A percentile compares a stretch with the other conserved stretches of the same genome.
Evolutionary conservation across 257 asterid genomes (phyloP).

Genomic region (Mentha longifolia): DNA sequence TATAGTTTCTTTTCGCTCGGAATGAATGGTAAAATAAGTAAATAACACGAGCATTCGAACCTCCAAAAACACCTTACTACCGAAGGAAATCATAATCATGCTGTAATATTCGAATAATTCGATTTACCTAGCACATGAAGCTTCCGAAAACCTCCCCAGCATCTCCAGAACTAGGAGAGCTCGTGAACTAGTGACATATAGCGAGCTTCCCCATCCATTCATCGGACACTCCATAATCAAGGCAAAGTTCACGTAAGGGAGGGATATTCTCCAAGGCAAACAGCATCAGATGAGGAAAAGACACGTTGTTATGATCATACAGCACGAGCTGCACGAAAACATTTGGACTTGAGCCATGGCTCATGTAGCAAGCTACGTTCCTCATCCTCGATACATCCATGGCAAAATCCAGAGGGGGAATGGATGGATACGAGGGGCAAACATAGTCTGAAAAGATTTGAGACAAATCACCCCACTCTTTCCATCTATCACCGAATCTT

Average conservation of each 20-base stretch:
- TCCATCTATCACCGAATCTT: slow-evolving; percentile 63
- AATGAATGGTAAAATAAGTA: neutral
- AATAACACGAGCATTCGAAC: neutral
- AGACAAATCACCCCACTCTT: slow-evolving; percentile 68
- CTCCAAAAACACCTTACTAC: neutral
- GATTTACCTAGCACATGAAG: slow-evolving; percentile 45
- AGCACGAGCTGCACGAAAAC: slow-evolving; percentile 76
- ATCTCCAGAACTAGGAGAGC: slow-evolving; percentile 28
- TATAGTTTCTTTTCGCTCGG: neutral
- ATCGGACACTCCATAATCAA: slow-evolving; percentile 78
- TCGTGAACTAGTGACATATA: slow-evolving; percentile 52
- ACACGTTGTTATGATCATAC: slow-evolving; percentile 66
- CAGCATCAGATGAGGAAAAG: slow-evolving; percentile 82
- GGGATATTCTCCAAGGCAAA: slow-evolving; percentile 90
- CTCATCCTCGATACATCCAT: slow-evolving; percentile 68
- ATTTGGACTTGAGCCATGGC: slow-evolving; percentile 62
- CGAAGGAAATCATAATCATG: neutral
- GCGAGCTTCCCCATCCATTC: slow-evolving; percentile 69
- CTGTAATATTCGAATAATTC: neutral
- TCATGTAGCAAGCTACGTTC: slow-evolving; percentile 62
- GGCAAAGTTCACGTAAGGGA: slow-evolving; percentile 79
- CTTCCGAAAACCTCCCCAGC: slow-evolving; percentile 26
- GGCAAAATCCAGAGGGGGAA: slow-evolving; percentile 67
- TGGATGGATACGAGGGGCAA: slow-evolving; percentile 46
- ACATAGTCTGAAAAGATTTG: slow-evolving; percentile 51